Evolutionary conservation across 495 filamentous ascomycete species (phyloP), one percentile per base, ranked within the genome.

Genomic region (Articulospora tetracladia): DNA sequence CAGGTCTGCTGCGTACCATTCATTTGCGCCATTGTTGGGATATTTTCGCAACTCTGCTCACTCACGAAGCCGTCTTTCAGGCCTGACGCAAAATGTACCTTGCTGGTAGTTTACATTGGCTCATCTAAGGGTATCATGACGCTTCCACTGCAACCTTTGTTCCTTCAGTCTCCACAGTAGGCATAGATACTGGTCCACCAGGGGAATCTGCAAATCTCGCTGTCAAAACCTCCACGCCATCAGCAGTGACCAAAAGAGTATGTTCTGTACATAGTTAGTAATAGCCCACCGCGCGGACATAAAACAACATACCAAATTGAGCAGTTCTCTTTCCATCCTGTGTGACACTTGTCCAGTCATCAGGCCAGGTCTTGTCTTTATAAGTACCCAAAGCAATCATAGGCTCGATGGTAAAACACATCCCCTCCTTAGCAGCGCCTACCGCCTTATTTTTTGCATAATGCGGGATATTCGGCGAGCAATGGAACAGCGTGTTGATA

Each of bases 371-470:
- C 58, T 88, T 82, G 67, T 96, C 91, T 44, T 82, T 81, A 66
- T 91, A 85, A 12, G 86, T 91, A 24, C 91, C 92, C 11, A 91
- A 72, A 39, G 88, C 89, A 65, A 96, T 89, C 91, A 96, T 96
- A 17, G 91, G 91, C 74, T 96, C 91, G 59, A 96, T 95, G 1
- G 92, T 95, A 60, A 96, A 96, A 63, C 88, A 92, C 92, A 95
- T 94, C 30, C 92, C 91, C 6, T 85, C 82, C 74, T 94, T 93
- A 44, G 90, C 91, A 20, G 84, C 83, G 44, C 91, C 91, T 0
- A 94, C 88, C 0, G 91, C 91, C 82, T 94, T 96, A 72, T 95
- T 96, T 74, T 90, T 93, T 28, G 80, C 89, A 65, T 95, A 96
- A 71, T 96, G 91, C 2, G 92, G 91, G 17, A 96, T 81, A 68